Evolutionary conservation across 2,329 filamentous ascomycete species (phyloP), one percentile per base, ranked within the genome.

Genomic region (Laburnicola sp.): DNA sequence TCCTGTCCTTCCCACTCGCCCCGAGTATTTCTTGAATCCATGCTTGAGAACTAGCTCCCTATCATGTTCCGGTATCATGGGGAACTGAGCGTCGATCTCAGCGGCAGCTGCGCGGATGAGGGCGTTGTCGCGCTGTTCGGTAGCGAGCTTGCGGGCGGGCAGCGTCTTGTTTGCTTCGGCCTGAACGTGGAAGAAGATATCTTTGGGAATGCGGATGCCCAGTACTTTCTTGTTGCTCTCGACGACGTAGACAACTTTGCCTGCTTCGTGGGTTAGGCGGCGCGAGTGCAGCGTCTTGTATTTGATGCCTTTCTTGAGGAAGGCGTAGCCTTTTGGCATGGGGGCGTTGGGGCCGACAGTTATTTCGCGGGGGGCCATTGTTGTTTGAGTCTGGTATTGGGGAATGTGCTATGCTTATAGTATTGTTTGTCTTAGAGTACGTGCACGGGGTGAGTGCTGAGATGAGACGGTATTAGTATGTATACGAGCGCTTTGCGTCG

Each of bases 1-100:
- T 2, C 63, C 64, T 1, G 74, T 76, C 44, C 80, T 67, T 2
- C 80, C 80, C 1, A 82, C 80, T 7, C 80, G 69, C 2, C 78
- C 63, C 36, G 73, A 78, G 22, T 71, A 56, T 62, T 81, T 82
- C 56, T 68, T 59, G 55, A 79, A 74, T 0, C 79, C 72, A 35
- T 75, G 74, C 35, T 56, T 65, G 2, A 80, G 57, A 9, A 81
- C 65, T 3, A 51, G 47, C 0, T 68, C 57, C 8, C 74, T 56
- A 3, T 72, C 71, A 0, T 52, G 48, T 1, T 56, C 45, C 0
- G 80, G 80, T 1, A 77, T 73, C 0, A 60, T 55, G 0, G 77
- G 75, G 50, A 78, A 82, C 3, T 73, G 60, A 0, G 51, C 54
- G 3, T 66, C 25, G 3, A 82, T 51, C 5, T 73, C 72, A 1